These are phyloP conservation scores for Penicillium ucsense DNA, from an alignment of 495 filamentous ascomycete genomes.

Conservation along the genomic window DNA sequence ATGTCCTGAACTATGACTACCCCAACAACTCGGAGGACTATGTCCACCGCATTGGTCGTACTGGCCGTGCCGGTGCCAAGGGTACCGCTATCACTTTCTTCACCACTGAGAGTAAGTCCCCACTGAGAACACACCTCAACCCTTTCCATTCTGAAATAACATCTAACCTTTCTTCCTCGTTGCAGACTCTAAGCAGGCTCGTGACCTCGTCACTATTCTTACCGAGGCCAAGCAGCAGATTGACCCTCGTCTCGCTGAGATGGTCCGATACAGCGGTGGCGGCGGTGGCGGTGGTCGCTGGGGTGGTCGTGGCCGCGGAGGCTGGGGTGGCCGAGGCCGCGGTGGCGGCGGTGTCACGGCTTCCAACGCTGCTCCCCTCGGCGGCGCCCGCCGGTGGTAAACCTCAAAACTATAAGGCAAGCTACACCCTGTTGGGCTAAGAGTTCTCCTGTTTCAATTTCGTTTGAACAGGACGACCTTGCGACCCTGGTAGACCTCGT, in stretches of 20 bases:
- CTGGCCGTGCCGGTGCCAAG: conserved; percentile 81
- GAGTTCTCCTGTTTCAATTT: conserved; percentile 7
- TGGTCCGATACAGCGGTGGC: conserved; percentile 85
- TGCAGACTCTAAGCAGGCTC: conserved; percentile 88
- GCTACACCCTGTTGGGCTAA: conserved; percentile 4
- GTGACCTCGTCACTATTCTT: conserved; percentile 87
- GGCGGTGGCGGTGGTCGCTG: conserved; percentile 66
- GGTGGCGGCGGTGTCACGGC: conserved; percentile 44
- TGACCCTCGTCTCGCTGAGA: conserved; percentile 89
- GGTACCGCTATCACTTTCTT: conserved; percentile 91
- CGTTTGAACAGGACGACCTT: conserved; percentile 22
- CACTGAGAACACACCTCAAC: conserved; percentile 1
- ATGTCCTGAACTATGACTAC: conserved; percentile 99
- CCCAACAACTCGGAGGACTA: conserved; percentile 99
- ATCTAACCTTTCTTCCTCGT: conserved; percentile 6
- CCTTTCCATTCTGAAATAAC: conserved; percentile 10
- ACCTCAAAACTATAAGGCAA: neutral
- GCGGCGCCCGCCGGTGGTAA: conserved; percentile 52
- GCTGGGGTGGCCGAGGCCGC: conserved; percentile 43
- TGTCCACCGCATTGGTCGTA: conserved; percentile 92
- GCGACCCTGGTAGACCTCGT: conserved; percentile 26
- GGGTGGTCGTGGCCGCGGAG: conserved; percentile 57
- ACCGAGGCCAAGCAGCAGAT: conserved; percentile 97
- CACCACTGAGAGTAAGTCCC: conserved; percentile 89
- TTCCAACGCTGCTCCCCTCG: conserved; percentile 55